These are phyloP conservation scores for Jacaranda mimosifolia DNA, from an alignment of 257 asterid genomes.

Conservation along the genomic window DNA sequence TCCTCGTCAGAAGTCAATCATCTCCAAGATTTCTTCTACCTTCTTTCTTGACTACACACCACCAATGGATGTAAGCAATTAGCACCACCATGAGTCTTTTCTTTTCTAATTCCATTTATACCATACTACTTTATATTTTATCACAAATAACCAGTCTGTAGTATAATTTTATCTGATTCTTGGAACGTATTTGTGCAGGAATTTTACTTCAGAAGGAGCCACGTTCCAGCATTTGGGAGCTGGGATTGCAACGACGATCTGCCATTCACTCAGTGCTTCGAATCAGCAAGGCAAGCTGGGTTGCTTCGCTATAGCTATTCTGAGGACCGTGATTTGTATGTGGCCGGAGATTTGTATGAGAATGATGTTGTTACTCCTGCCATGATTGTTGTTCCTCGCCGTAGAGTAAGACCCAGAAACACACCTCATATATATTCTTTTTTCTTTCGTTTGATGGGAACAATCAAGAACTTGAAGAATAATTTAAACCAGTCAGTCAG, in stretches of 20 bases:
- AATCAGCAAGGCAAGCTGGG: conserved; percentile 65
- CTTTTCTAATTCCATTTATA: too few species aligned
- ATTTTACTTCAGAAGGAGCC: conserved; percentile 65
- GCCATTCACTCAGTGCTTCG: conserved; percentile 87
- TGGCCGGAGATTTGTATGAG: conserved; percentile 79
- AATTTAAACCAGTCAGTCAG: too few species aligned
- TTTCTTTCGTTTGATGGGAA: neutral
- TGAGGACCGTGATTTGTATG: conserved; percentile 74
- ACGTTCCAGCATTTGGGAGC: conserved; percentile 89
- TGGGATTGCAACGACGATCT: conserved; percentile 83
- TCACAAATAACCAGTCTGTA: too few species aligned
- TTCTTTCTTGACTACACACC: neutral
- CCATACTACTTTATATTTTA: too few species aligned
- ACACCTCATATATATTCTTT: neutral
- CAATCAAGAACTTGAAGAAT: too few species aligned
- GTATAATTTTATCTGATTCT: neutral
- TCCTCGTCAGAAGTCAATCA: conserved; percentile 25
- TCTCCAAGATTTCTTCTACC: neutral
- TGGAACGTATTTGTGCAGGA: conserved; percentile 45
- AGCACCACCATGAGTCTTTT: neutral
- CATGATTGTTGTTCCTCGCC: conserved; percentile 81
- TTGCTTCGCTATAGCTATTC: conserved; percentile 64
- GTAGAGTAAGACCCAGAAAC: conserved; percentile 44
- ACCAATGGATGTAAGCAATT: conserved; percentile 48
- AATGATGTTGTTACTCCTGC: conserved; percentile 71